A percentile compares a stretch with the other conserved stretches of the same genome.
Evolutionary conservation across 345 rosid species (phyloP).

Genomic region (Lumnitzera littorea): DNA sequence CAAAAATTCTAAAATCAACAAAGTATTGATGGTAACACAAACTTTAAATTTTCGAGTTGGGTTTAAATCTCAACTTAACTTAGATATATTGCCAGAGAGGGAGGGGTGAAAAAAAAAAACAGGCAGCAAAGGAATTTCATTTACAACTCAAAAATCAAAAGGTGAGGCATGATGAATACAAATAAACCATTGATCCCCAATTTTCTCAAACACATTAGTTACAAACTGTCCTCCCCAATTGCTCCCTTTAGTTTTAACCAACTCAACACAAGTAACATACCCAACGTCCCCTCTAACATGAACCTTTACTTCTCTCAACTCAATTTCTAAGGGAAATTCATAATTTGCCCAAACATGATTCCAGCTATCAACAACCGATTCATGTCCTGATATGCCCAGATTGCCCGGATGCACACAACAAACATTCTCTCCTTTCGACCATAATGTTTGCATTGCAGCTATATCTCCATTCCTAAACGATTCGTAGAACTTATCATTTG

Average conservation of each 20-base stretch:
- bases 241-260: conserved; percentile 78
- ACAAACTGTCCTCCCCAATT: conserved; percentile 97
- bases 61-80: too few relatives aligned
- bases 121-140: not conserved
- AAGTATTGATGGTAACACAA: too few relatives aligned
- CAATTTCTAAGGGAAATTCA: conserved; percentile 73
- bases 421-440: conserved; percentile 55
- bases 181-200: conserved; percentile 67
- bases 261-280: conserved; percentile 73
- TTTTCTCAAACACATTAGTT: conserved; percentile 78
- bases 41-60: too few relatives aligned
- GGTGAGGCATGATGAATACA: conserved; percentile 91
- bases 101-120: too few relatives aligned
- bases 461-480: conserved; percentile 72
- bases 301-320: conserved; percentile 52
- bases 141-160: conserved; percentile 49
- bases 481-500: conserved; percentile 70
- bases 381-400: conserved; percentile 69
- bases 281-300: conserved; percentile 78
- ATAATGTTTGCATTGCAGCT: conserved; percentile 57
- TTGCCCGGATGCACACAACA: conserved; percentile 92
- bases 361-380: conserved; percentile 87
- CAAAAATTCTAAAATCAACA: too few relatives aligned
- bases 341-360: conserved; percentile 87
- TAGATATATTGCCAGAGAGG: too few relatives aligned